These are phyloP conservation scores for Pulveroboletus frians DNA, from an alignment of 768 basidiomycete genomes.

Conservation along the genomic window DNA sequence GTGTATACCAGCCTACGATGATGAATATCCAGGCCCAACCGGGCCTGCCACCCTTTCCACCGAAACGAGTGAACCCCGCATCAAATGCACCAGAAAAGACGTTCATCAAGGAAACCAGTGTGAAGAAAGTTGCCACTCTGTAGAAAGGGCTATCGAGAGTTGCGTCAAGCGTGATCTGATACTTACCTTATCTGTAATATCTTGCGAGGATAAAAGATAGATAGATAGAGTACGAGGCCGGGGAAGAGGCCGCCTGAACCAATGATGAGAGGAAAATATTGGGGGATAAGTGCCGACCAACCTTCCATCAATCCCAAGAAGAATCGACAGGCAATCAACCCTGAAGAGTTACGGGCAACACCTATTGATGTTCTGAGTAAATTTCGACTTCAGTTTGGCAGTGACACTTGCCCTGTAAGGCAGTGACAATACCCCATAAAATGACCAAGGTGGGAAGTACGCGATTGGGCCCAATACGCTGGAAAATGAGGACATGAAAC, in stretches of 20 bases:
- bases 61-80: conserved; percentile 51
- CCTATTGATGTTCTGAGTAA: conserved; percentile 25
- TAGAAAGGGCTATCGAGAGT: not conserved
- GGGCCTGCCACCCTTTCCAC: conserved; percentile 43
- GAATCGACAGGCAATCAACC: conserved; percentile 47
- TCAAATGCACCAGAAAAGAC: conserved; percentile 63
- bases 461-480: conserved; percentile 49
- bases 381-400: not conserved
- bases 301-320: conserved; percentile 58
- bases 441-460: conserved; percentile 58
- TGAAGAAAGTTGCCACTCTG: conserved; percentile 37
- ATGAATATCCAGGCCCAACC: conserved; percentile 65
- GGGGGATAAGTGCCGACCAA: conserved; percentile 1
- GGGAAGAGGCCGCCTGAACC: conserved; percentile 50
- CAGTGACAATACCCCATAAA: conserved; percentile 63
- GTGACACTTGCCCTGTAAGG: conserved; percentile 48
- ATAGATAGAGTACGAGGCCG: conserved; percentile 53
- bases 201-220: conserved; percentile 39
- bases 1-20: conserved; percentile 28
- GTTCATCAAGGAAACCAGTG: conserved; percentile 49
- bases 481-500: not conserved
- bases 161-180: not conserved
- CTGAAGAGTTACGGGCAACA: conserved; percentile 43
- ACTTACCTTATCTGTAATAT: conserved; percentile 22
- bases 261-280: not conserved